phyloP scores from a whole-genome alignment of 2,329 filamentous ascomycete genomes.

The Apiospora phragmitis region DNA sequence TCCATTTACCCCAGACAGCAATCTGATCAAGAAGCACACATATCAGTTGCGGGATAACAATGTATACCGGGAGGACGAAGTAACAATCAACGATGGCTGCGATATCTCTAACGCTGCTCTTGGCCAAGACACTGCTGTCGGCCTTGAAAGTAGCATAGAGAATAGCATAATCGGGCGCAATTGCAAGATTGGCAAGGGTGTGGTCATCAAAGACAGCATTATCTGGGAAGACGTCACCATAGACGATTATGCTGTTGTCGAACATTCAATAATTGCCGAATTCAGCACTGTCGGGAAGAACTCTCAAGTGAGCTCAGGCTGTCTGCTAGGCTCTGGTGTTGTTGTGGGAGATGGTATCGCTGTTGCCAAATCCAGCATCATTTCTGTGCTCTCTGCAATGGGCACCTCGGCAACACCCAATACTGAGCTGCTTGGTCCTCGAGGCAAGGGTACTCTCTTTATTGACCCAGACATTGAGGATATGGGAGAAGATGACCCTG shows the following conservation, averaged over 20 bases:
- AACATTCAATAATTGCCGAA: constrained; percentile 74
- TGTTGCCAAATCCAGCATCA: constrained; percentile 36
- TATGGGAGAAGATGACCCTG: constrained; percentile 49
- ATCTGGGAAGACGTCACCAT: constrained; percentile 88
- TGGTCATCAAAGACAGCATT: constrained; percentile 75
- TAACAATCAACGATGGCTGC: constrained; percentile 72
- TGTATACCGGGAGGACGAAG: constrained; percentile 77
- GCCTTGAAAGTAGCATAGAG: constrained; percentile 66
- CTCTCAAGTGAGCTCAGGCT: constrained; percentile 69
- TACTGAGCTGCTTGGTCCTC: constrained; percentile 46
- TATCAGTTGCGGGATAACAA: constrained; percentile 71
- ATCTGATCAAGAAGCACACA: constrained; percentile 74
- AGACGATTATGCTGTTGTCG: constrained; percentile 71
- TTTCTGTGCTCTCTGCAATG: constrained; percentile 40
- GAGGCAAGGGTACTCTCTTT: constrained; percentile 53
- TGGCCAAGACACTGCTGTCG: constrained; percentile 74
- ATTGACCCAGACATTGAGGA: constrained; percentile 49
- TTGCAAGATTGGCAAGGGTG: constrained; percentile 85
- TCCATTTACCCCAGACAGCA: constrained; percentile 86
- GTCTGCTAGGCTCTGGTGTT: constrained; percentile 78
- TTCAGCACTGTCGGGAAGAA: constrained; percentile 70
- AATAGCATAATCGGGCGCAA: constrained; percentile 81
- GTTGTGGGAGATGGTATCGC: constrained; percentile 63
- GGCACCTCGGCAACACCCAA: constrained; percentile 42
- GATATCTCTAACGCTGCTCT: constrained; percentile 72